Base-by-base conservation (phyloP, 495 filamentous ascomycete species). In the Aspergillus sclerotiicarbonarius region DNA sequence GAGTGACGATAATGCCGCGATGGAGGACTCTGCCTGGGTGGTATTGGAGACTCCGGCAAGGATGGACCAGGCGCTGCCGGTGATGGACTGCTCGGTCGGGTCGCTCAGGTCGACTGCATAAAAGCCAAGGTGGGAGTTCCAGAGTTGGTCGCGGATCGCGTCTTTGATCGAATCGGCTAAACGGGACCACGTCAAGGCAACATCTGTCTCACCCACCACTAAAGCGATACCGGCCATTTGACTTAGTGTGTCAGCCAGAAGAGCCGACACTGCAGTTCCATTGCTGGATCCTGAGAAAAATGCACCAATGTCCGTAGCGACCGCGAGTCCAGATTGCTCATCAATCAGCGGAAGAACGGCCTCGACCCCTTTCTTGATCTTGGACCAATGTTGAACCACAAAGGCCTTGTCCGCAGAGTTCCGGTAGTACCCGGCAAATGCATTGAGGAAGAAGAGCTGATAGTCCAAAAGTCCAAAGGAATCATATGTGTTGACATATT, bases 271-370 rank as follows among this genome's bases (percentile, higher is more conserved):
- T 0, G 54, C 54, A 18, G 54, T 57, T 1, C 54, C 54, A 18
- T 57, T 57, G 44, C 44, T 48, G 10, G 44, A 35, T n/a, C 54
- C 54, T 0, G 37, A 10, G 46, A 57, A 57, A 31, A 57, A 57
- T 12, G 46, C 31, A 6, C 49, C 55, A 33, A 16, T 47, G 29
- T 63, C 33, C 45, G 54, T 54, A 9, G 54, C 19, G 12, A 57
- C 53, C 6, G 54, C 63, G 16, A 68, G 55, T 19, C 15, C 65
- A 43, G 59, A 65, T 57, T 15, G 60, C 32, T 60, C 29, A 50
- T 57, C 29, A 10, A 57, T 25, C 13, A 63, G 37, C 3, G 50
- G 56, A 8, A 63, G 57, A 15, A 67, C 56, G n/a, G 46, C 43
- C 8, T 51, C 25, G 8, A 47, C 47, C 6, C 56, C 47, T 4